Evolutionary conservation across 2,329 filamentous ascomycete genomes (phyloP), one percentile per base, ranked within the genome.

Genomic region (Drechslera avenae): DNA sequence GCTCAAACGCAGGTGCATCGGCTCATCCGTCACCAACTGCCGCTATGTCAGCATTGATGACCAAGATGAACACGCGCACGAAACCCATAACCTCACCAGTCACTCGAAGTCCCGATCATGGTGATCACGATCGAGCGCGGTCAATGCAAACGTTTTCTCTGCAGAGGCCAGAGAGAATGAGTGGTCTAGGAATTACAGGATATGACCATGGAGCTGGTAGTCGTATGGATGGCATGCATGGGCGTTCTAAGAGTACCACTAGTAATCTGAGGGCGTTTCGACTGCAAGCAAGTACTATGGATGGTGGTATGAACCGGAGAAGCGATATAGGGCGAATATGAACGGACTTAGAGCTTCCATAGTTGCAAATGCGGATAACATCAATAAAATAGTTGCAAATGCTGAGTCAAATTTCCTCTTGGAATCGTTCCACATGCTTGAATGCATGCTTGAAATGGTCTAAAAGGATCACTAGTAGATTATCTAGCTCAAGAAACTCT

Each of bases 251-350:
- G 28, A 41, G 39, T 33, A 41, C 39, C 6, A 41, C 39, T 23
- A n/a, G 39, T 21, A 41, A 41, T 23, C 28, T 41, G 4, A 32
- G 28, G 39, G 39, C 39, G 39, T 41, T 41, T 33, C 26, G 39
- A 23, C 28, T 41, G 28, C 39, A 41, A 32, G 39, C 39, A 21
- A 41, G 39, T 41, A 41, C 28, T 16, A 32, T 41, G 39, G 39
- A 28, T 14, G 39, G 28, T 19, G 39, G 28, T 5, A 41, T 41
- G 39, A 41, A 32, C 28, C 39, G 39, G 17, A 41, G 39, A 33
- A 41, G 28, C 28, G 39, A 41, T 21, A 21, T 41, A 19, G 28
- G 28, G 13, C 39, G 26, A 7, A 41, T 3, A 2, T 41, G 17
- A 41, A 32, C 18, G 32, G 17, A 33, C 17, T 14, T 32, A 6